Conservation (phyloP, 495 filamentous ascomycete genomes). For the Aspergillus carlsbadensis region DNA sequence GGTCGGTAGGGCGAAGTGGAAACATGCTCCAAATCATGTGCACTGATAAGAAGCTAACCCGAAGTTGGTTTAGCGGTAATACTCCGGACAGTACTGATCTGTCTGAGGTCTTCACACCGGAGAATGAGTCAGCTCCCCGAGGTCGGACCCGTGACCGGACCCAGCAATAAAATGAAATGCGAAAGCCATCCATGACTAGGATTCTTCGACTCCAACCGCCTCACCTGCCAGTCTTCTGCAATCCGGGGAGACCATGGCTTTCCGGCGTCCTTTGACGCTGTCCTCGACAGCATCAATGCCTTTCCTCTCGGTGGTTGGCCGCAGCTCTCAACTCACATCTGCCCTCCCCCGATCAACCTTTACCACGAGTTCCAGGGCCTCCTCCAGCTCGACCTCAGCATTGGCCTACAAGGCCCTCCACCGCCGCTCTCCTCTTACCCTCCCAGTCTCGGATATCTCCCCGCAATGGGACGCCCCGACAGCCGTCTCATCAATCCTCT, state of each 20-base stretch:
- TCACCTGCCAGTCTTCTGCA: constrained; percentile 13
- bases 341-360: constrained; percentile 33
- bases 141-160: constrained; percentile 31
- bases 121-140: constrained; percentile 40
- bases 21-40: background rate
- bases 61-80: constrained; percentile 10
- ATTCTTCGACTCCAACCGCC: constrained; percentile 27
- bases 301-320: constrained; percentile 32
- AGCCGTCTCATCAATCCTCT: constrained; percentile 96
- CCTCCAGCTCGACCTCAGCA: constrained; percentile 76
- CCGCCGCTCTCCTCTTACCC: constrained; percentile 75
- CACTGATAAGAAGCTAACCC: constrained; percentile 1
- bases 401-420: constrained; percentile 97
- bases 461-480: constrained; percentile 91
- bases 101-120: constrained; percentile 1
- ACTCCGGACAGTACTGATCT: background rate
- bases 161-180: constrained; percentile 29
- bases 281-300: constrained; percentile 35
- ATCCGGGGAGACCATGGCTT: constrained; percentile 42
- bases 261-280: constrained; percentile 47
- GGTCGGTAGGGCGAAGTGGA: no score
- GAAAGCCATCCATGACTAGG: constrained; percentile 15
- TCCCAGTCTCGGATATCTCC: constrained; percentile 71
- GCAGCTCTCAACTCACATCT: constrained; percentile 35
- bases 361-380: constrained; percentile 30